Conservation (phyloP, 2,329 filamentous ascomycete genomes). For the Esteya vermicola region DNA sequence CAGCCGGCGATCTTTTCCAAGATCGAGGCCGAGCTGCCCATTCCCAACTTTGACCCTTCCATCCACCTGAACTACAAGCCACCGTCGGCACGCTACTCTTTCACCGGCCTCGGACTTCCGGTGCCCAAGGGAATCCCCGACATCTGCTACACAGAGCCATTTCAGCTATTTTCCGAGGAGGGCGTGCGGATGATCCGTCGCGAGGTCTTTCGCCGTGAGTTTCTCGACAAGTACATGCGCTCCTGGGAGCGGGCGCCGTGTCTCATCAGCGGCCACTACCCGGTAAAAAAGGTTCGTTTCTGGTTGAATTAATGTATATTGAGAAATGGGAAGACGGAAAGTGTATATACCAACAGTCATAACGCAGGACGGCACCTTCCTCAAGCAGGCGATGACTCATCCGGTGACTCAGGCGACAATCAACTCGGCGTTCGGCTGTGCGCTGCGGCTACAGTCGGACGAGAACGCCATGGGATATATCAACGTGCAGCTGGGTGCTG, state of each 20-base stretch:
- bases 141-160: conserved; percentile 7
- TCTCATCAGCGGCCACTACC: conserved; percentile 8
- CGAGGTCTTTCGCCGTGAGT: conserved; percentile 8
- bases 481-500: conserved; percentile 9
- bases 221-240: conserved; percentile 9
- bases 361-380: conserved; percentile 4
- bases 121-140: conserved; percentile 6
- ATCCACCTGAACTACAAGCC: conserved; percentile 8
- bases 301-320: not conserved
- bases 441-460: conserved; percentile 3
- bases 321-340: not conserved
- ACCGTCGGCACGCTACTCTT: conserved; percentile 5
- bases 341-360: not conserved
- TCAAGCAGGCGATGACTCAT: conserved; percentile 5
- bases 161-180: conserved; percentile 9
- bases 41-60: conserved; percentile 8
- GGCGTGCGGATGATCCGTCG: conserved; percentile 9
- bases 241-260: conserved; percentile 9
- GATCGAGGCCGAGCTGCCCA: conserved; percentile 1
- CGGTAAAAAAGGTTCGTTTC: conserved; percentile 4
- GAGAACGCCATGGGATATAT: conserved; percentile 10
- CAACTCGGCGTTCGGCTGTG: conserved; percentile 5
- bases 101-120: conserved; percentile 6
- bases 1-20: conserved; percentile 5
- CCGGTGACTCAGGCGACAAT: conserved; percentile 4